phyloP scores from a whole-genome alignment of 2,329 filamentous ascomycete species.

The Diaporthe citri region DNA sequence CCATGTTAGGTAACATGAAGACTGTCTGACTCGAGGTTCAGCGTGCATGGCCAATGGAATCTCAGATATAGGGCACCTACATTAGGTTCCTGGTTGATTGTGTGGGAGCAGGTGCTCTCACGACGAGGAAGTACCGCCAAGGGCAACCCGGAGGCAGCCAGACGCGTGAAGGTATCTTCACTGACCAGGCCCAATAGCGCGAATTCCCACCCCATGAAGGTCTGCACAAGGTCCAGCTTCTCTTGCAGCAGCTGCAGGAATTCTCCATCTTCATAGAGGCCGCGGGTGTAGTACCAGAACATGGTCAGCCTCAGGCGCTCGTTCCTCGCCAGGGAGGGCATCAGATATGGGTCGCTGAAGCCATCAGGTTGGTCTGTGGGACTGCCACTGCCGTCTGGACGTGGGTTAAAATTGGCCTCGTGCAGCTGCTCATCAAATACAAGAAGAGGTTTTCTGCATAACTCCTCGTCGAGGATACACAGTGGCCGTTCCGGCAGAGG shows the following conservation, averaged over 20 bases:
- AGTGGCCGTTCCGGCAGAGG: not conserved
- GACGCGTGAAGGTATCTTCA: slow-evolving; percentile 56
- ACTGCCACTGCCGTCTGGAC: too few species aligned
- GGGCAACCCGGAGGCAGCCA: slow-evolving; percentile 56
- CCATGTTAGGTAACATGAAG: slow-evolving; percentile 57
- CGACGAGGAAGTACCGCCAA: slow-evolving; percentile 57
- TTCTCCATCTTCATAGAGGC: slow-evolving; percentile 54
- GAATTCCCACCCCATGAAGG: slow-evolving; percentile 59
- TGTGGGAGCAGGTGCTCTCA: slow-evolving; percentile 60
- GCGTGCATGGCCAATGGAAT: not conserved
- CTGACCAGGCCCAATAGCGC: slow-evolving; percentile 59
- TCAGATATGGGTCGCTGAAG: slow-evolving; percentile 23
- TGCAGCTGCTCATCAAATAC: slow-evolving; percentile 1
- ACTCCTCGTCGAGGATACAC: not conserved
- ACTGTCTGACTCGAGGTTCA: slow-evolving; percentile 46
- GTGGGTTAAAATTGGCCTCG: not conserved
- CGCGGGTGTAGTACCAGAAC: slow-evolving; percentile 59
- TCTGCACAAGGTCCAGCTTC: slow-evolving; percentile 55
- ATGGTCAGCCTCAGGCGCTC: slow-evolving; percentile 50
- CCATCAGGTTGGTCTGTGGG: not conserved
- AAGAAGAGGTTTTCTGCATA: not conserved
- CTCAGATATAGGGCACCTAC: slow-evolving; percentile 41
- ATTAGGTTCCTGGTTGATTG: slow-evolving; percentile 51
- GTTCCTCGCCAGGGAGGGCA: slow-evolving; percentile 44
- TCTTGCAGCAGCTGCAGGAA: slow-evolving; percentile 56